Evolutionary conservation across 1,284 basidiomycete genomes (phyloP), one percentile per base, ranked within the genome.

Genomic region (Phellopilus nigrolimitatus): DNA sequence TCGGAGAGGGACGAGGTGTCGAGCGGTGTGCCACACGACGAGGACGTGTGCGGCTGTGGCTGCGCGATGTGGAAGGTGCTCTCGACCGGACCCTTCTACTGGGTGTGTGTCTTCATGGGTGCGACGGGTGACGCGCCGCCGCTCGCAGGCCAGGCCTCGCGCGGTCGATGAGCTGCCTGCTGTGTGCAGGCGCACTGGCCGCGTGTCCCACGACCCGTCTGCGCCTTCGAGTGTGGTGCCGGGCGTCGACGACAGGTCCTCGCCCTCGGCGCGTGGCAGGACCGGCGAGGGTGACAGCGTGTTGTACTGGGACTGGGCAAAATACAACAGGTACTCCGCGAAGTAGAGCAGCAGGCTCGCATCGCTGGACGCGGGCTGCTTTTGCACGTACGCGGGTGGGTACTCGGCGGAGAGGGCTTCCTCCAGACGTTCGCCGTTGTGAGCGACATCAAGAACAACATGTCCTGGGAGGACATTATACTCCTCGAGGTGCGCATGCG

Each of bases 381-480:
- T 7, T 22, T n/a, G 47, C 3, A n/a, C n/a, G n/a, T 34, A 8
- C 15, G 42, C 33, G 13, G 38, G 42, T 17, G 41, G 27, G 5
- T 36, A 15, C 21, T 39, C 17, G 17, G 37, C n/a, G 7, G 15
- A 19, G 13, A 19, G 21, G 87, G 86, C 52, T 99, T 99, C 82
- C 77, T 99, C 55, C 85, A 95, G 34, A 88, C 92, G 62, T 97
- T 99, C 65, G 95, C 94, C 3, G 89, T 89, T 48, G 91, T 99
- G 58, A 95, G 93, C 67, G 97, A 99, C 68, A 87, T 99, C 64
- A 98, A 98, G 78, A 93, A 95, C 64, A 93, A 95, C 70, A 90
- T 98, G 77, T 91, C 73, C 64, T 99, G 97, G 97, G 97, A 99
- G 65, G 97, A 99, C 60, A 99, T 99, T 65, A 99, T 99, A 60